A percentile compares a stretch with the other conserved stretches of the same genome.
Conservation (phyloP, 441 rosid genomes). For the Adansonia gregorii region DNA sequence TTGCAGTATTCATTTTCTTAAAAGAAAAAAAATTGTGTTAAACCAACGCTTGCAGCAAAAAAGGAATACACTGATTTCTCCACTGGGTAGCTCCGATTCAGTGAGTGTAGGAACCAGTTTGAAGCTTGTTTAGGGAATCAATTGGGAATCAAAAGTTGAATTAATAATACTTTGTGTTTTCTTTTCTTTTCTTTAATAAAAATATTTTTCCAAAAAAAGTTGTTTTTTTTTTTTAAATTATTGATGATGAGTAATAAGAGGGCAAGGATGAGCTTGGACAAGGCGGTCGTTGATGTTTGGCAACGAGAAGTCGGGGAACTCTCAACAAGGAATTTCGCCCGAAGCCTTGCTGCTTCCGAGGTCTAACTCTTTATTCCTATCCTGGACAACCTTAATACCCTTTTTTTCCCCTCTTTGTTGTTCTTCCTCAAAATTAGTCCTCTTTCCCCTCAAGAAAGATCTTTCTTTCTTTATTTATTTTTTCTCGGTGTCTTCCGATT, state of each 20-base stretch:
- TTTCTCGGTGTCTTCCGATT: too few species aligned
- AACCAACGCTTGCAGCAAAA: neutral
- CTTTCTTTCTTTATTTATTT: neutral
- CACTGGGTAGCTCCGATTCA: neutral
- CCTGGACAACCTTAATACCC: neutral
- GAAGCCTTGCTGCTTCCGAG: constrained; percentile 79
- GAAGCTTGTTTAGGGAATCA: neutral
- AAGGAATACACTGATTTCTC: neutral
- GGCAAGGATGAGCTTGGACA: constrained; percentile 39
- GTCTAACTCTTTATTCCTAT: constrained; percentile 37
- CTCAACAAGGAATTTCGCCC: constrained; percentile 64
- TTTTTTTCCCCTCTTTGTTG: too few species aligned
- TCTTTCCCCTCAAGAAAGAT: neutral
- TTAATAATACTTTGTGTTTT: neutral
- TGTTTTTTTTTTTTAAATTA: neutral
- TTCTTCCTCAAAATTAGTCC: neutral
- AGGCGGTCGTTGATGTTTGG: constrained; percentile 66
- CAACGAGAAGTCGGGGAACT: constrained; percentile 79
- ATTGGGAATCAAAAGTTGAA: neutral
- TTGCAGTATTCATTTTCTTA: neutral
- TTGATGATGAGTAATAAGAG: constrained; percentile 40
- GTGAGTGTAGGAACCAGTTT: neutral
- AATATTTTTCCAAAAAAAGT: neutral
- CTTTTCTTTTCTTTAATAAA: neutral
- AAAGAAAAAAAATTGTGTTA: neutral